Base-by-base conservation (phyloP, 2,329 filamentous ascomycete genomes). In the Epichloe hybrida region DNA sequence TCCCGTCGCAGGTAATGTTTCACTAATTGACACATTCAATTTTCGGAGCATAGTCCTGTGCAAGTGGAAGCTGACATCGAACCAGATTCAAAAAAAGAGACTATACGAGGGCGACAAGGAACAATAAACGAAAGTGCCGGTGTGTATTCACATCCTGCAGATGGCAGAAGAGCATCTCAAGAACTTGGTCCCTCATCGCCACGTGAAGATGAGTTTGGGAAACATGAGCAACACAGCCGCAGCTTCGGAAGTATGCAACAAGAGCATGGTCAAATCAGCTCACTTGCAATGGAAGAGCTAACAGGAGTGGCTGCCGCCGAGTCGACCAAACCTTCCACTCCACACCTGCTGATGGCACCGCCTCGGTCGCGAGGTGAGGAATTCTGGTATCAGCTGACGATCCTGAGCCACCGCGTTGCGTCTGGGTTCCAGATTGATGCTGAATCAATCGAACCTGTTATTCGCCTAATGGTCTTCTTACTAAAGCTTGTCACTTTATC, bases 401-500 rank as follows among this genome's bases (percentile, higher is more conserved):
- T 74, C n/a, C 56, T 61, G 3, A 59, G 66, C 47, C 69, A 75
- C 54, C 56, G 54, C 5, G 35, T 59, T 12, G 55, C 57, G 46
- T 50, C 52, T 4, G 46, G 53, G 3, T 15, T 66, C 59, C 53
- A 58, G 58, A 45, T 55, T 56, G 55, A 60, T 58, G 41, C 67
- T 62, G 59, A 55, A 56, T 47, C 62, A 7, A 36, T 66, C 6
- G 54, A 59, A 59, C 65, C 64, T 63, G 66, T 46, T 49, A 69
- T 5, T 20, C 82, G 83, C 46, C 66, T 87, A 3, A 58, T 65
- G 1, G 58, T 90, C 1, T 90, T 95, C 58, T 63, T 84, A 5
- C 56, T 76, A 47, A 95, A 95, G 64, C 67, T 89, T 8, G 67
- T 75, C 12, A 79, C 80, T 0, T 66, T 93, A 9, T 73, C 77